A percentile compares a stretch with the other conserved stretches of the same genome.
Evolutionary conservation across 2,329 filamentous ascomycete species (phyloP).

Genomic region (Claviceps cyperi): DNA sequence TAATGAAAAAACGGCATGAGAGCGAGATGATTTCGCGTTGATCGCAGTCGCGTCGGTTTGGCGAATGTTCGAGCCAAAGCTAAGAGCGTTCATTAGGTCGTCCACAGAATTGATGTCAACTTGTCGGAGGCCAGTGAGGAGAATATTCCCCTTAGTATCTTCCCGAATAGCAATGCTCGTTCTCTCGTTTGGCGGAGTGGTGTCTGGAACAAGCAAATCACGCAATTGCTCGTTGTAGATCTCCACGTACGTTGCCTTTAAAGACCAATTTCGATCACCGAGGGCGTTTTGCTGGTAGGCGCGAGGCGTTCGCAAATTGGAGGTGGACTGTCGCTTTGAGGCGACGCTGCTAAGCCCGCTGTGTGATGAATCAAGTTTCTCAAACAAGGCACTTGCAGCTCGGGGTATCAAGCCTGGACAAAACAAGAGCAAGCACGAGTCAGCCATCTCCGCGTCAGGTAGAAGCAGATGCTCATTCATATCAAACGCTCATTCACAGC

Average conservation of each 20-base stretch:
- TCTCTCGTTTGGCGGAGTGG: constrained; percentile 54
- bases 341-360: constrained; percentile 32
- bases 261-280: constrained; percentile 67
- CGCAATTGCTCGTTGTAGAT: constrained; percentile 97
- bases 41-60: constrained; percentile 96
- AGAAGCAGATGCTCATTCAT: neutral
- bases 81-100: constrained; percentile 76
- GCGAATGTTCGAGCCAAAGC: constrained; percentile 84
- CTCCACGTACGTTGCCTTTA: constrained; percentile 90
- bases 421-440: neutral
- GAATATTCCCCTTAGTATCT: constrained; percentile 85
- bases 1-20: constrained; percentile 91
- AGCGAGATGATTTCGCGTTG: constrained; percentile 94
- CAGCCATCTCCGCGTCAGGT: neutral
- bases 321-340: constrained; percentile 31
- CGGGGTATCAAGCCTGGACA: constrained; percentile 78
- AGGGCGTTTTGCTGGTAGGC: constrained; percentile 45
- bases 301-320: constrained; percentile 63
- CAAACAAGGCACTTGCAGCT: constrained; percentile 74
- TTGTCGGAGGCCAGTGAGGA: constrained; percentile 80
- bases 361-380: constrained; percentile 58
- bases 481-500: neutral
- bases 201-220: constrained; percentile 73
- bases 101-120: constrained; percentile 83
- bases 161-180: constrained; percentile 80